A percentile compares a stretch with the other conserved stretches of the same genome.
phyloP scores from a whole-genome alignment of 176 grass and related monocot genomes.

The Raddia guianensis region DNA sequence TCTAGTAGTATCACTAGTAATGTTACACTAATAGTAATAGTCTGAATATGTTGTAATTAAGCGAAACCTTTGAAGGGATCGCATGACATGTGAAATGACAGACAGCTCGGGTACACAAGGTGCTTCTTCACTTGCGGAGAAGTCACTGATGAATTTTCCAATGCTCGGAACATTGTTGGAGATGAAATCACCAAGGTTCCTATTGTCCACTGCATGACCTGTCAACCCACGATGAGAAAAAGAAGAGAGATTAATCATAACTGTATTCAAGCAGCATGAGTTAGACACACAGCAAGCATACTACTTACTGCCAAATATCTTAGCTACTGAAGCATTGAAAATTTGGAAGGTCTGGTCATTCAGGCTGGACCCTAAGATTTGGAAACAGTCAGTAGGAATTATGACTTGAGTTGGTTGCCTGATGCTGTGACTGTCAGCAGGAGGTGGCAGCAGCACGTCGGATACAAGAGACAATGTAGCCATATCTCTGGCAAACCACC shows the following conservation, averaged over 20 bases:
- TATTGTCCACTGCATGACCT: slow-evolving; percentile 62
- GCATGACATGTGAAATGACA: slow-evolving; percentile 77
- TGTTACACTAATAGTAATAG: slow-evolving; percentile 3
- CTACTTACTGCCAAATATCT: slow-evolving; percentile 68
- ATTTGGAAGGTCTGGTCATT: slow-evolving; percentile 64
- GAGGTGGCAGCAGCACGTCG: slow-evolving; percentile 48
- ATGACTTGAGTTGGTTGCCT: slow-evolving; percentile 48
- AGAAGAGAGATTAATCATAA: slow-evolving; percentile 20
- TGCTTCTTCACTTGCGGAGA: slow-evolving; percentile 44
- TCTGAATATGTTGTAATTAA: slow-evolving; percentile 1
- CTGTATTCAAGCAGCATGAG: not conserved
- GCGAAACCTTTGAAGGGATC: slow-evolving; percentile 64
- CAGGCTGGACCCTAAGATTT: slow-evolving; percentile 57
- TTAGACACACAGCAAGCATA: not conserved
- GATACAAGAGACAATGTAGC: slow-evolving; percentile 52
- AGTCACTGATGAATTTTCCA: slow-evolving; percentile 57
- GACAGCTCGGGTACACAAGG: slow-evolving; percentile 60
- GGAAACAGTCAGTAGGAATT: slow-evolving; percentile 76
- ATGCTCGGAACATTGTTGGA: slow-evolving; percentile 69
- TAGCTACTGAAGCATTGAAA: slow-evolving; percentile 55
- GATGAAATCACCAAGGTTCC: slow-evolving; percentile 66
- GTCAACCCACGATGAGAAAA: slow-evolving; percentile 9
- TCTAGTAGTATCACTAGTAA: not conserved
- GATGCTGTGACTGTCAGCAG: slow-evolving; percentile 47
- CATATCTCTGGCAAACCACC: slow-evolving; percentile 85